Base-by-base conservation (phyloP, 116 monocot genomes). In the Iris pallida region DNA sequence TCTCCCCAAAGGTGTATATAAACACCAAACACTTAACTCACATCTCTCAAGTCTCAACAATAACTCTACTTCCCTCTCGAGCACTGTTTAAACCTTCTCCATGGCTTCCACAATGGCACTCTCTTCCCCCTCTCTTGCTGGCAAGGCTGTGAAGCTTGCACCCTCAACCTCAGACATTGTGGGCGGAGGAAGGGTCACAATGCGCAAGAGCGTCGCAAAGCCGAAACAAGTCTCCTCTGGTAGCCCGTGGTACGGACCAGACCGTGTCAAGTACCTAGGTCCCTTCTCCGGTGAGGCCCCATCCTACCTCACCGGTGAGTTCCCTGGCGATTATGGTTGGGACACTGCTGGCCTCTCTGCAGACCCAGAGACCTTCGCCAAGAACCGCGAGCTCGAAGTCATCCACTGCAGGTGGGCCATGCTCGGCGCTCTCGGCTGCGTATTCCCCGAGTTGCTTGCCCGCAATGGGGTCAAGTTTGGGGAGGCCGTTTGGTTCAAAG, bases 401-500 rank as follows among this genome's bases (percentile, higher is more conserved):
- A 85, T 85, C 74, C 85, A 85, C 78, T 65, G 75, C 65, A 45
- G 86, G 18, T 86, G 86, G 86, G 86, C 86, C 47, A 86, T 86
- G 86, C 76, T 86, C 2, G 86, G 86, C 0, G 79, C 86, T 6
- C 69, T 86, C 15, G 86, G 88, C 8, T 81, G 81, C 59, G 88
- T 83, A 41, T 83, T 83, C 81, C 83, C 88, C 0, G 88, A 83
- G 63, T 78, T 88, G 15, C 64, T 88, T 11, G 59, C 88, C 48
- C 88, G 84, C 20, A 88, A 88, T 47, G 88, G 88, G 0, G 88
- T 88, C 41, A 82, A 79, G 59, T 86, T 86, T 76, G 88, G 88
- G 19, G 88, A 88, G 76, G 88, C 88, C 17, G 87, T 87, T 9
- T 87, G 87, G 87, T 87, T 87, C 75, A 87, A 87, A 77, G 87